Base-by-base conservation (phyloP, 2,329 filamentous ascomycete genomes). In the Epichloe bromicola region DNA sequence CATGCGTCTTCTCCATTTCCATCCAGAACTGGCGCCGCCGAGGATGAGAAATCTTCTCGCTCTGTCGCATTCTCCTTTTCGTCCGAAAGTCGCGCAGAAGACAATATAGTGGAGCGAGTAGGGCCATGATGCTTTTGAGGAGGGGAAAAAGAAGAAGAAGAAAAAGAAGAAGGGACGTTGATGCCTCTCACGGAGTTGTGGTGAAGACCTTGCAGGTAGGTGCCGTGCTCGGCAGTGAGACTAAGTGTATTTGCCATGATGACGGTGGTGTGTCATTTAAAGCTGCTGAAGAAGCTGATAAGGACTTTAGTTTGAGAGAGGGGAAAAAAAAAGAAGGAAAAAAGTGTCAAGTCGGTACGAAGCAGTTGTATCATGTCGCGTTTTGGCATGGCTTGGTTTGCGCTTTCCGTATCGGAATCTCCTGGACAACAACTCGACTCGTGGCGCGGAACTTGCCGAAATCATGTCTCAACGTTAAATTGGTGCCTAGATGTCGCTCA, bases 181-280 rank as follows among this genome's bases (percentile, higher is more conserved):
- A 19, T 30, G 44, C 23, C 19, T 33, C 39, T 43, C 20, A 33
- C 8, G 8, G 50, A 40, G 41, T 48, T 48, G 11, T 36, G 38
- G 19, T 51, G 50, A 38, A 51, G 14, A 19, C 40, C 17, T 48
- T 46, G 47, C 41, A 49, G 17, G 34, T 49, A 46, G 26, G 41
- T 39, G 37, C 40, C 42, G 34, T 40, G 51, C 30, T 46, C 17
- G 33, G 17, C 5, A 14, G 43, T 23, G 17, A 44, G 48, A 46
- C 30, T 47, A 50, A 50, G 47, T 46, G 48, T 43, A 47, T 42
- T 46, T 23, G 51, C 43, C 51, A 53, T 53, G 48, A 40, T 44
- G 48, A 42, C 17, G 20, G 23, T 47, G 33, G 48, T 49, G 40
- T 4, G 41, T 17, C 45, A 39, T 12, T 43, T 36, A 46, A 38